Conservation (phyloP, 75 land plant species). For the Pinus taeda region DNA sequence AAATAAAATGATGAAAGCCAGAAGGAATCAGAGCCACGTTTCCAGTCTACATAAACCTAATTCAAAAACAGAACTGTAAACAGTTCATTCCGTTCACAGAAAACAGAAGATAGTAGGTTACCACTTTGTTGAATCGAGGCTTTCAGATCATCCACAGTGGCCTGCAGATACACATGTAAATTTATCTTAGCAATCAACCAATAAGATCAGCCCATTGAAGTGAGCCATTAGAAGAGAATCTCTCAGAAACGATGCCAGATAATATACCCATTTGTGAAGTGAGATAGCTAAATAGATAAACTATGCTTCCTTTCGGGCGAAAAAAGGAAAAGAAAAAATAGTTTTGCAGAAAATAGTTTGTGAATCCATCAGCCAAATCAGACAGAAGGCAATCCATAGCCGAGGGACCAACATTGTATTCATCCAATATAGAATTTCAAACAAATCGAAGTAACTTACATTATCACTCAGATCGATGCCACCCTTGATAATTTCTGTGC, state of each 20-base stretch:
- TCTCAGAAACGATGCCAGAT: not conserved
- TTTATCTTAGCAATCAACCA: not conserved
- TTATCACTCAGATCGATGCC: slow-evolving; percentile 67
- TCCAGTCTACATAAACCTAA: too few relatives aligned
- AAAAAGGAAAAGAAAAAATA: not conserved
- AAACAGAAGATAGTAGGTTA: slow-evolving; percentile 25
- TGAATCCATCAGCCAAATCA: not conserved
- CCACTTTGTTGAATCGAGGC: slow-evolving; percentile 65
- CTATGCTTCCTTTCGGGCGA: not conserved
- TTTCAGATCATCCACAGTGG: slow-evolving; percentile 81
- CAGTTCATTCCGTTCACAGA: too few relatives aligned
- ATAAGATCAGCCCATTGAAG: not conserved
- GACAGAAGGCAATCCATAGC: slow-evolving; percentile 5
- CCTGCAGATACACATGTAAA: slow-evolving; percentile 45
- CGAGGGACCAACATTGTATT: not conserved
- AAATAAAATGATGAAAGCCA: too few relatives aligned
- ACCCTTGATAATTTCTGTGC: slow-evolving; percentile 82
- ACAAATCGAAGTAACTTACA: slow-evolving; percentile 21
- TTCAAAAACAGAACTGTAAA: too few relatives aligned
- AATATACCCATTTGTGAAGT: not conserved
- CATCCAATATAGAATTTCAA: not conserved
- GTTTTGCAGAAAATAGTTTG: not conserved
- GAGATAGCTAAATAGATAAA: not conserved
- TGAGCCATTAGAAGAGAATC: not conserved
- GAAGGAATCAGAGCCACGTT: too few relatives aligned